Evolutionary conservation across 495 filamentous ascomycete genomes (phyloP).

Genomic region (Penicillium crystallinum): DNA sequence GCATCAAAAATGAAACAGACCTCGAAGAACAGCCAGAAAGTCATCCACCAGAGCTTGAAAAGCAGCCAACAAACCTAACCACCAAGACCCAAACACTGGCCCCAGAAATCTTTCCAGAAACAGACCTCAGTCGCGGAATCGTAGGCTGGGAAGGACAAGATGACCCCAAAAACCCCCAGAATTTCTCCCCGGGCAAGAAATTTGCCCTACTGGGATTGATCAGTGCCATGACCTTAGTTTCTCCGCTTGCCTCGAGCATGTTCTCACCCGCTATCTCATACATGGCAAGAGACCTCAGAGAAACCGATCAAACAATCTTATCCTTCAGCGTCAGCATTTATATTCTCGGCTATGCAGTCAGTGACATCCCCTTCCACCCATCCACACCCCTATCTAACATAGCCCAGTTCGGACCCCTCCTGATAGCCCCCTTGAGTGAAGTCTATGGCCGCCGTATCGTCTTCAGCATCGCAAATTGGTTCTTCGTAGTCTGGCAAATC

Average conservation of each 20-base stretch:
- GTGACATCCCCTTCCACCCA: neutral
- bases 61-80: neutral
- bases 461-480: slow-evolving; percentile 45
- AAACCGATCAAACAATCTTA: slow-evolving; percentile 45
- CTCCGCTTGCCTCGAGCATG: slow-evolving; percentile 59
- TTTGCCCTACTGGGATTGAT: slow-evolving; percentile 29
- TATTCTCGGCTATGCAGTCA: slow-evolving; percentile 54
- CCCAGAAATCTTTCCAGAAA: slow-evolving; percentile 17
- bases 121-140: slow-evolving; percentile 22
- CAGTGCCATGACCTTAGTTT: slow-evolving; percentile 44
- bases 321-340: slow-evolving; percentile 53
- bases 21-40: slow-evolving; percentile 1
- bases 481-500: slow-evolving; percentile 49
- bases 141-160: slow-evolving; percentile 51
- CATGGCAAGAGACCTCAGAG: slow-evolving; percentile 55
- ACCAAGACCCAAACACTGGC: neutral
- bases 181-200: slow-evolving; percentile 49
- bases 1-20: neutral
- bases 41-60: slow-evolving; percentile 1
- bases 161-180: slow-evolving; percentile 65
- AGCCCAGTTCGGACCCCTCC: slow-evolving; percentile 31
- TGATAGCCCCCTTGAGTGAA: slow-evolving; percentile 47
- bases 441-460: slow-evolving; percentile 51
- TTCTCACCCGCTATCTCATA: slow-evolving; percentile 58
- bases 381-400: neutral